These are phyloP conservation scores for Alternaria arborescens DNA, from an alignment of 2,329 filamentous ascomycete species.

Conservation along the genomic window DNA sequence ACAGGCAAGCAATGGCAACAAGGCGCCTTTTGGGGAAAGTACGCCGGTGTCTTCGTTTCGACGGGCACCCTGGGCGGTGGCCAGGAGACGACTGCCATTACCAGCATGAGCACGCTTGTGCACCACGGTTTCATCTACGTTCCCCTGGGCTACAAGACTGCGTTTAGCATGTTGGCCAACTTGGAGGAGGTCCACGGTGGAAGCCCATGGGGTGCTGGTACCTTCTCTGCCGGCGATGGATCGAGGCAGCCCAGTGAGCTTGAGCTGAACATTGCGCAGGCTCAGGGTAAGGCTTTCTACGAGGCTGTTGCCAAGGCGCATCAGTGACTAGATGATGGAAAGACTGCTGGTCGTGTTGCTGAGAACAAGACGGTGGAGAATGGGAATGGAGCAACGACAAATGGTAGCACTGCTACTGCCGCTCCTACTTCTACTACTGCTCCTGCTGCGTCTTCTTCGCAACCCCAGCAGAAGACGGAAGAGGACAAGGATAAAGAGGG, in stretches of 20 bases:
- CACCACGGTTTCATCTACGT: slow-evolving; percentile 98
- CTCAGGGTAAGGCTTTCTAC: slow-evolving; percentile 89
- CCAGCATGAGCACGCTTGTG: slow-evolving; percentile 81
- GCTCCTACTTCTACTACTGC: slow-evolving; percentile 26
- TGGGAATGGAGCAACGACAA: slow-evolving; percentile 25
- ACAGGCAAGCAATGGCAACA: slow-evolving; percentile 84
- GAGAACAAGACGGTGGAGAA: slow-evolving; percentile 14
- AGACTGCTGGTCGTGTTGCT: slow-evolving; percentile 6
- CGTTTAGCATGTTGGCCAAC: slow-evolving; percentile 69
- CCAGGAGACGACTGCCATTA: slow-evolving; percentile 87
- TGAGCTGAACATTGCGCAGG: slow-evolving; percentile 81
- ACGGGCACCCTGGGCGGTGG: slow-evolving; percentile 85
- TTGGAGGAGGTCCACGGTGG: slow-evolving; percentile 85
- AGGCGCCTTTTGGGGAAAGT: slow-evolving; percentile 85
- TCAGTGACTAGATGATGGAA: slow-evolving; percentile 77
- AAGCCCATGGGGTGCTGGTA: slow-evolving; percentile 91
- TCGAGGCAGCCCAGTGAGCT: slow-evolving; percentile 78
- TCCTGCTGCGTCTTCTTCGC: slow-evolving; percentile 26
- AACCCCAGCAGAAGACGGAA: slow-evolving; percentile 43
- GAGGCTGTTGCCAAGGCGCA: slow-evolving; percentile 74
- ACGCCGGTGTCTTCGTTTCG: slow-evolving; percentile 88
- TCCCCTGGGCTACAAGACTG: slow-evolving; percentile 89
- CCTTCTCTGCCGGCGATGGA: slow-evolving; percentile 81
- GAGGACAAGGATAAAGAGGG: slow-evolving; percentile 64
- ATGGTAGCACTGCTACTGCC: slow-evolving; percentile 25